Evolutionary conservation across 2,329 filamentous ascomycete genomes (phyloP), one percentile per base, ranked within the genome.

Genomic region (Claviceps sp.): DNA sequence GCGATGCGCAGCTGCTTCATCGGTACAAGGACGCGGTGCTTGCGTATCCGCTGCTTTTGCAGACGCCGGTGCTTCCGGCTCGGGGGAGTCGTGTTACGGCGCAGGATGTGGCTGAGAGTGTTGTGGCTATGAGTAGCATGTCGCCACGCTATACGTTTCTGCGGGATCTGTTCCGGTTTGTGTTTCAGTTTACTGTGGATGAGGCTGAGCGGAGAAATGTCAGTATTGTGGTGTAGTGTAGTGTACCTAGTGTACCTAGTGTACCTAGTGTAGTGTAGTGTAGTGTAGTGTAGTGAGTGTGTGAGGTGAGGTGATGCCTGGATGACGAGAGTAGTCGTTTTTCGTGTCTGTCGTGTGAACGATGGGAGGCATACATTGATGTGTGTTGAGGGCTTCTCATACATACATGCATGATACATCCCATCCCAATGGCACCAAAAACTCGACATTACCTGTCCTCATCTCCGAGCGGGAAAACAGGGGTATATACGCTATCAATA

Each of bases 151-250:
- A 93, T 66, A 73, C 73, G 8, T 96, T 91, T 75, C 70, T 96
- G 56, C 76, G 81, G 48, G 89, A 95, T 60, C 72, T 96, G 14
- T 96, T 87, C 69, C 78, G 80, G 50, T 75, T 91, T 42, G 88
- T 95, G 2, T 95, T 94, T 65, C 86, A 88, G 3, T 91, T 91
- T 61, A 79, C 84, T 47, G 69, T 88, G 16, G 88, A 95, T 51
- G 89, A 95, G 60, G 83, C 80, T 1, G 80, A 85, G 46, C 74
- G 83, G 56, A 85, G 86, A 60, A 79, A 76, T 52, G 72, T 83
- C 47, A 80, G 76, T 54, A 83, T 86, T 53, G 68, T 69, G 17
- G 72, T 83, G 17, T 81, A 20, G 20, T 20, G 20, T 20, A n/a
- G n/a, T n/a, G n/a, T n/a, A n/a, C n/a, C n/a, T n/a, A n/a, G n/a